Evolutionary conservation across 2,329 filamentous ascomycete species (phyloP).

Genomic region (Elsinoe australis): DNA sequence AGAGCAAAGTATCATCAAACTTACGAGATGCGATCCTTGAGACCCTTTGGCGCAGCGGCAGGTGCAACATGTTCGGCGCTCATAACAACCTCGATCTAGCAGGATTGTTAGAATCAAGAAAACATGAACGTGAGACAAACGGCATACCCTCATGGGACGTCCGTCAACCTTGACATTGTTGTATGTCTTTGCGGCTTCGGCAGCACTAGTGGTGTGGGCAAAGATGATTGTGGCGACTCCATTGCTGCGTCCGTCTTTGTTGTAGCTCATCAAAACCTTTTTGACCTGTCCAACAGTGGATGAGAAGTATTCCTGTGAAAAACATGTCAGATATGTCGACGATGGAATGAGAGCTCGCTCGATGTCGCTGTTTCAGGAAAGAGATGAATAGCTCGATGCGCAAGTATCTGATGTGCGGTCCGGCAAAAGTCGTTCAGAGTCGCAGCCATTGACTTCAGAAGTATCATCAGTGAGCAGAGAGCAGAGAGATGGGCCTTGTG

Average conservation of each 20-base stretch:
- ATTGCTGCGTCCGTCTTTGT: slow-evolving; percentile 82
- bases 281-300: slow-evolving; percentile 85
- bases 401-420: too few relatives aligned
- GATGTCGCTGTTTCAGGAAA: neutral
- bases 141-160: slow-evolving; percentile 75
- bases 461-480: slow-evolving; percentile 20
- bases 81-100: slow-evolving; percentile 87
- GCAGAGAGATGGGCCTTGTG: too few relatives aligned
- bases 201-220: slow-evolving; percentile 68
- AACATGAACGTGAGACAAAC: slow-evolving; percentile 21
- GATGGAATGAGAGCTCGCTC: neutral
- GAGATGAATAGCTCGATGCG: too few relatives aligned
- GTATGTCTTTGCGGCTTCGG: slow-evolving; percentile 72
- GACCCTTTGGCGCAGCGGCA: slow-evolving; percentile 60
- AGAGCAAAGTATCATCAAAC: too few relatives aligned
- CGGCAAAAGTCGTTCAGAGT: slow-evolving; percentile 3
- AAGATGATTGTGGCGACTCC: slow-evolving; percentile 90
- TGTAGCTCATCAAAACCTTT: slow-evolving; percentile 84
- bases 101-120: too few relatives aligned
- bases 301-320: slow-evolving; percentile 85
- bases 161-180: slow-evolving; percentile 88
- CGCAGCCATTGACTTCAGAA: slow-evolving; percentile 14
- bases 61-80: slow-evolving; percentile 65
- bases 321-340: slow-evolving; percentile 21
- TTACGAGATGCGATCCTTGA: slow-evolving; percentile 78